These are phyloP conservation scores for Ophiognomonia clavigignenti-juglandacearum DNA, from an alignment of 2,329 filamentous ascomycete genomes.

Conservation along the genomic window DNA sequence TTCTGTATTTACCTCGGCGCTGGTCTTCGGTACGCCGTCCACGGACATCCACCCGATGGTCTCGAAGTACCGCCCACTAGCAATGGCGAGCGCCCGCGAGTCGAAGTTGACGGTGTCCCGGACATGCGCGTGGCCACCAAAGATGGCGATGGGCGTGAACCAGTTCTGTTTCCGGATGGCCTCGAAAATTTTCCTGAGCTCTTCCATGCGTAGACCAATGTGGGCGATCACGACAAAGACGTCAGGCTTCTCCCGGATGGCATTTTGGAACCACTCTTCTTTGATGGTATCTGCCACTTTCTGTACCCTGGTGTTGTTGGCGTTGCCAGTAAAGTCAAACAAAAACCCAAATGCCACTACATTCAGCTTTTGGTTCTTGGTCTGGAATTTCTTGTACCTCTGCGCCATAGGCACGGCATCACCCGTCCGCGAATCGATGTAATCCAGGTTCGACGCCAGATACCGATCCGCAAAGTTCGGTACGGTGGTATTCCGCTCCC, in stretches of 20 bases:
- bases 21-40: conserved; percentile 49
- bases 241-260: conserved; percentile 79
- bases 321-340: conserved; percentile 87
- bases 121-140: conserved; percentile 87
- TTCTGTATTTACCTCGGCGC: conserved; percentile 25
- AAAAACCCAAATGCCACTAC: conserved; percentile 90
- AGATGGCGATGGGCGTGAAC: conserved; percentile 84
- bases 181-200: conserved; percentile 72
- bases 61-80: conserved; percentile 89
- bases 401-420: conserved; percentile 71
- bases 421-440: conserved; percentile 67
- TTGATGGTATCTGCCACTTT: conserved; percentile 75
- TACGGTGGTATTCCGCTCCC: conserved; percentile 75
- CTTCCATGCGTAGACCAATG: conserved; percentile 73
- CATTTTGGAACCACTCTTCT: conserved; percentile 83
- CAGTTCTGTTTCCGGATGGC: conserved; percentile 72
- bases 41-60: conserved; percentile 93
- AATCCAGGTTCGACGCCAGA: conserved; percentile 89
- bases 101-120: conserved; percentile 81
- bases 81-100: conserved; percentile 69
- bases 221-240: conserved; percentile 85
- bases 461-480: conserved; percentile 79
- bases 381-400: conserved; percentile 84
- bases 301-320: conserved; percentile 84
- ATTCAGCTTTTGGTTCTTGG: conserved; percentile 79